These are phyloP conservation scores for Rossbeevera mucosa DNA, from an alignment of 768 basidiomycete species.

Conservation along the genomic window DNA sequence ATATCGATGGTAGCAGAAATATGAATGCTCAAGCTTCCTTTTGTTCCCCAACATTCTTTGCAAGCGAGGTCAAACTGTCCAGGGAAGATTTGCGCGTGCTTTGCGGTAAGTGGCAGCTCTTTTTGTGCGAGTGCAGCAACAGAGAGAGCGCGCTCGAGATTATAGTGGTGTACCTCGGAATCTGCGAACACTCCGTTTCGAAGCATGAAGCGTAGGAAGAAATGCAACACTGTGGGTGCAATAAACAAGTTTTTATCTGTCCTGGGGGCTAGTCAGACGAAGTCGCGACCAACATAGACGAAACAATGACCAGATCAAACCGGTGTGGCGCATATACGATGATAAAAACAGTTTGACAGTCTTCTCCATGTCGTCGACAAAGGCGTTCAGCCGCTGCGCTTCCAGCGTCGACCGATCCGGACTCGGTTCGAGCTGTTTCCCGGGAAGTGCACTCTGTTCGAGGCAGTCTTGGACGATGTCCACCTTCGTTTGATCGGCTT, in stretches of 20 bases:
- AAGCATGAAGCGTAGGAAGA: slow-evolving; percentile 44
- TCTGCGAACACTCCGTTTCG: slow-evolving; percentile 40
- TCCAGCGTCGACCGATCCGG: slow-evolving; percentile 10
- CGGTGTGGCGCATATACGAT: slow-evolving; percentile 59
- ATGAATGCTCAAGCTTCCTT: slow-evolving; percentile 29
- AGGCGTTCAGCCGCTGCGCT: slow-evolving; percentile 36
- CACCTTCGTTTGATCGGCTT: slow-evolving; percentile 15
- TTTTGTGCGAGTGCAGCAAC: slow-evolving; percentile 36
- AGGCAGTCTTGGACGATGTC: slow-evolving; percentile 27
- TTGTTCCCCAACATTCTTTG: slow-evolving; percentile 45
- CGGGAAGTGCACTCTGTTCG: slow-evolving; percentile 26
- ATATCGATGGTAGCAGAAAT: slow-evolving; percentile 9
- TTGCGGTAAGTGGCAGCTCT: slow-evolving; percentile 41
- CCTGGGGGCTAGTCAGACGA: slow-evolving; percentile 29
- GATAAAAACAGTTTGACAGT: slow-evolving; percentile 63
- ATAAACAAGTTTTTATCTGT: slow-evolving; percentile 38
- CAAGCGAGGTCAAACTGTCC: slow-evolving; percentile 48
- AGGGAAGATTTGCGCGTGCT: slow-evolving; percentile 36
- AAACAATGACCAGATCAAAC: slow-evolving; percentile 54
- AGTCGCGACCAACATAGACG: not conserved
- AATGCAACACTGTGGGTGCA: slow-evolving; percentile 41
- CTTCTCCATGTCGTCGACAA: slow-evolving; percentile 60
- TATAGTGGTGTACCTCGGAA: slow-evolving; percentile 12
- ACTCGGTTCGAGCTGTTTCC: slow-evolving; percentile 26
- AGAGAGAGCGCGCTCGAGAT: slow-evolving; percentile 43